Evolutionary conservation across 257 asterid species (phyloP).

Genomic region (Solanum bulbocastanum): DNA sequence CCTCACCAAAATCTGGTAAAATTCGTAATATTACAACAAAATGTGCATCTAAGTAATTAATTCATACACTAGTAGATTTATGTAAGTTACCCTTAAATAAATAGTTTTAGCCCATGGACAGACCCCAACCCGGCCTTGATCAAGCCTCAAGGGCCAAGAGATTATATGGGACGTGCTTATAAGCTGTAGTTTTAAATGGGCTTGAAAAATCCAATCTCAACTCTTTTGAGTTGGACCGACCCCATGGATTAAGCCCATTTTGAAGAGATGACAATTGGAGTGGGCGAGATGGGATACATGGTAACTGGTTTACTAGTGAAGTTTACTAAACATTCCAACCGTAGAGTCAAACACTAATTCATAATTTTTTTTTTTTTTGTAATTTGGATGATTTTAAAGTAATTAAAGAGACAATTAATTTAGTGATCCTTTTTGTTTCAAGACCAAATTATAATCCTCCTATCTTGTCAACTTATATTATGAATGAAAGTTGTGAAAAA

Average conservation of each 20-base stretch:
- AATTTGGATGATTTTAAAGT: neutral
- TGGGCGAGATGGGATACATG: neutral
- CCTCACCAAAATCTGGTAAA: neutral
- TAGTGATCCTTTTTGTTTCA: neutral
- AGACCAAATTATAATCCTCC: neutral
- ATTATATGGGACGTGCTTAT: rapidly evolving
- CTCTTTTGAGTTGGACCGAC: rapidly evolving
- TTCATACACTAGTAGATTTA: neutral
- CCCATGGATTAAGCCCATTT: rapidly evolving
- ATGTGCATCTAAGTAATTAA: neutral
- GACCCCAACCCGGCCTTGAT: rapidly evolving
- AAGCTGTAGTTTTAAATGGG: neutral
- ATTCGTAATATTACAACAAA: too few relatives aligned
- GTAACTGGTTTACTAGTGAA: neutral
- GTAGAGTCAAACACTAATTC: neutral
- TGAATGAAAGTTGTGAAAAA: neutral
- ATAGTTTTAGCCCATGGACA: neutral
- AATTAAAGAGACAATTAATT: neutral
- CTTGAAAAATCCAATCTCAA: rapidly evolving
- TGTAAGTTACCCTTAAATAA: too few relatives aligned
- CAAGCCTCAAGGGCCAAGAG: neutral
- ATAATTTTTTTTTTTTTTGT: neutral
- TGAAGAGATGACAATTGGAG: neutral
- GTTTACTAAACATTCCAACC: neutral
- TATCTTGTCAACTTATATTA: neutral